A percentile compares a stretch with the other conserved stretches of the same genome.
Evolutionary conservation across 2,329 filamentous ascomycete species (phyloP).

Genomic region (Paecilomyces sp.): DNA sequence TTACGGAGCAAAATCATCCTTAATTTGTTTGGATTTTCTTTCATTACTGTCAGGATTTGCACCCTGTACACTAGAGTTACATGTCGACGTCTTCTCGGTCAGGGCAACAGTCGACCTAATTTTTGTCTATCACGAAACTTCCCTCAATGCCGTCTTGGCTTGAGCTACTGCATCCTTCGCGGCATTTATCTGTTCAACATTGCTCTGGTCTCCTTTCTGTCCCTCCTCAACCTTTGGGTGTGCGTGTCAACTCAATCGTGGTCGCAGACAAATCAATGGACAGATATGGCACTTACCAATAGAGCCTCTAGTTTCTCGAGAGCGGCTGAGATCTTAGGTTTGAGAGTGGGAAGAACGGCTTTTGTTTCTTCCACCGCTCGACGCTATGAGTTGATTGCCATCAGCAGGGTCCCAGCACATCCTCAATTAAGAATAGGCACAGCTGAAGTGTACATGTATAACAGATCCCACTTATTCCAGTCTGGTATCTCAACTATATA

Average conservation of each 20-base stretch:
- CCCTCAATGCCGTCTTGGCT: conserved; percentile 31
- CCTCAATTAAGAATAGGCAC: too few species aligned
- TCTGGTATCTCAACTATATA: too few species aligned
- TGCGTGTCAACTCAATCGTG: not conserved
- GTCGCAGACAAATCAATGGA: conserved; percentile 1
- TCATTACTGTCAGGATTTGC: not conserved
- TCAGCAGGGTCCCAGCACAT: not conserved
- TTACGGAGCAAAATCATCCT: not conserved
- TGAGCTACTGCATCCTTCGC: conserved; percentile 35
- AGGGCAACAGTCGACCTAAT: not conserved
- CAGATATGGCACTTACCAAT: conserved; percentile 52
- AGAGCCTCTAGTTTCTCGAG: conserved; percentile 67
- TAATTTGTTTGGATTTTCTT: not conserved
- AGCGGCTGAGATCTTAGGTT: conserved; percentile 63
- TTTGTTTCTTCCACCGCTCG: conserved; percentile 82
- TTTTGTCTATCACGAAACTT: conserved; percentile 23
- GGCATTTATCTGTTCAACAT: conserved; percentile 33
- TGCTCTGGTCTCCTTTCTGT: conserved; percentile 31
- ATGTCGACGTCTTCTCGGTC: not conserved
- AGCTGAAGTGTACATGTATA: too few species aligned
- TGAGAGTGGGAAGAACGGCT: conserved; percentile 68
- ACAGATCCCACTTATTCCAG: too few species aligned
- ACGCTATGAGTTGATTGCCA: conserved; percentile 44
- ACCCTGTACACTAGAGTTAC: not conserved
- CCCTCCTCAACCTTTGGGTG: conserved; percentile 29